phyloP scores from a whole-genome alignment of 2,329 filamentous ascomycete genomes.

The Aspergillus fijiensis region DNA sequence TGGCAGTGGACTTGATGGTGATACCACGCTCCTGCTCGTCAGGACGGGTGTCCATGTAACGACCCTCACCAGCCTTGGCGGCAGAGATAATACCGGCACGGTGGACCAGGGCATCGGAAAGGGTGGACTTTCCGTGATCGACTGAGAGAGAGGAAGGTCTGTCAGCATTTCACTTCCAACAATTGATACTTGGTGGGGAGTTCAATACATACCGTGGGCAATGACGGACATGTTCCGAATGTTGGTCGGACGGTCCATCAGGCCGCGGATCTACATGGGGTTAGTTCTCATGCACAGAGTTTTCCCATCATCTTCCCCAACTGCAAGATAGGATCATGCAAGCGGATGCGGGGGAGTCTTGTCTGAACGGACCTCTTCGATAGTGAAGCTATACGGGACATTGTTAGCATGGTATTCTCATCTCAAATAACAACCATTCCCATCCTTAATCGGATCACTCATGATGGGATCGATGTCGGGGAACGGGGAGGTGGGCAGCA shows the following conservation, averaged over 20 bases:
- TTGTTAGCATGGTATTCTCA: slow-evolving; percentile 30
- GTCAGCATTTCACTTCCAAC: neutral
- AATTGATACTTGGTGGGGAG: slow-evolving; percentile 9
- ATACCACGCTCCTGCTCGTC: slow-evolving; percentile 99
- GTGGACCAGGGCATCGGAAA: slow-evolving; percentile 98
- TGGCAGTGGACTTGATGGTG: slow-evolving; percentile 99
- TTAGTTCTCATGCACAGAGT: slow-evolving; percentile 8
- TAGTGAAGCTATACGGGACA: slow-evolving; percentile 75
- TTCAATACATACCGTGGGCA: slow-evolving; percentile 72
- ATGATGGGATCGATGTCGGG: neutral
- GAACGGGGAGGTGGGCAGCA: neutral
- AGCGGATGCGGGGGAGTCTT: neutral
- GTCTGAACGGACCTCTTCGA: slow-evolving; percentile 70
- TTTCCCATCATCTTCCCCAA: neutral
- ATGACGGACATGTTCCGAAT: slow-evolving; percentile 99
- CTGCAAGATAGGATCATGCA: neutral
- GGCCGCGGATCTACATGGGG: slow-evolving; percentile 42
- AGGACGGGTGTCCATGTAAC: slow-evolving; percentile 93
- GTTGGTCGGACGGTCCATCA: slow-evolving; percentile 57
- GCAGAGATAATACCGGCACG: slow-evolving; percentile 99
- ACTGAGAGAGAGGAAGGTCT: slow-evolving; percentile 49
- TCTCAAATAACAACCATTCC: slow-evolving; percentile 5
- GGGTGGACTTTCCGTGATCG: slow-evolving; percentile 99
- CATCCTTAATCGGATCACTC: neutral
- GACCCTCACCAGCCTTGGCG: slow-evolving; percentile 91